Evolutionary conservation across 179 eudicot species (phyloP), one percentile per base, ranked within the genome.

Genomic region (Silene noctiflora): DNA sequence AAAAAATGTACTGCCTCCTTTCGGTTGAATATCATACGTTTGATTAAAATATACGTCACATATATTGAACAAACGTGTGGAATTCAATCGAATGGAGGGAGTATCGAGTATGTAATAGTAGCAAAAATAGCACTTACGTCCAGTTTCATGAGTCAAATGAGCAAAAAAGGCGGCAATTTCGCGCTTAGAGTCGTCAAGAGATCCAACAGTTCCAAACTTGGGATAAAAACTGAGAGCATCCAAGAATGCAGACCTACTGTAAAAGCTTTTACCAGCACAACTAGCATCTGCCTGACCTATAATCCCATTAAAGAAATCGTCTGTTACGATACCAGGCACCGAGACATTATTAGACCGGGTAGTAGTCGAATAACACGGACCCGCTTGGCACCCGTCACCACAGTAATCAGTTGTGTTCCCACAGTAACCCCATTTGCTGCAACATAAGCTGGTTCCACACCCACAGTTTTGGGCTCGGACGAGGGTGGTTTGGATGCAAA

Each of bases 141-240:
- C 84, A 66, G 84, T 82, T 71, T 82, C 84, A 66, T 82, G 84
- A 7, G 84, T 82, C 31, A 82, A 16, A 67, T 82, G 84, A 11
- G 84, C 84, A 10, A 81, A 81, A 17, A 78, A 70, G 20, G 81
- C 81, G 3, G 84, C 81, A 7, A 82, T 78, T 66, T 82, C 84
- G 13, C 81, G 73, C 74, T 55, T 78, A 29, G 84, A 74, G 71
- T 82, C 84, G 71, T 82, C 84, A 21, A 62, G 0, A 2, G 81
- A 53, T 5, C 84, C 84, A 56, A 70, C 76, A 3, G 81, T 78
- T 0, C 84, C 84, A 21, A 78, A 82, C 65, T 82, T 11, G 11
- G 84, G 79, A 56, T 82, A 82, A 12, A 4, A 31, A 16, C 10
- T 48, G 21, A 74, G 76, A 70, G 81, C 84, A 70, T 82, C 79